Percentiles rank a stretch among this genome's conserved stretches.
These are phyloP conservation scores for Pisolithus marmoratus DNA, from an alignment of 768 basidiomycete species.

Conservation along the genomic window DNA sequence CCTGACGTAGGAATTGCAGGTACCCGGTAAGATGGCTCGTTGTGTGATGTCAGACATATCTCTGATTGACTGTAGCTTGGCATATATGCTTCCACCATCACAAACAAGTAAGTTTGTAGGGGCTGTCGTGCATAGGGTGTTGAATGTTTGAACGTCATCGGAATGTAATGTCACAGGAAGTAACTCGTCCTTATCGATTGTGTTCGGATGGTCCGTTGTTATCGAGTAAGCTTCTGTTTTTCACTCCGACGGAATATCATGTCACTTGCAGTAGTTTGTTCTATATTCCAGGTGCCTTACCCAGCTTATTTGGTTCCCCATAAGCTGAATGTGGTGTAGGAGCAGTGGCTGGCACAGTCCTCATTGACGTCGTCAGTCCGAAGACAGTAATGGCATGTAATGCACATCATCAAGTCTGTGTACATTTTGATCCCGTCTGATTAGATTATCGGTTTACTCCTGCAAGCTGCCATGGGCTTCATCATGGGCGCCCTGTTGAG, in stretches of 20 bases:
- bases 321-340: constrained; percentile 25
- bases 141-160: neutral
- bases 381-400: constrained; percentile 62
- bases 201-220: constrained; percentile 82
- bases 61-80: constrained; percentile 49
- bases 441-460: constrained; percentile 61
- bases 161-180: constrained; percentile 51
- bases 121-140: neutral
- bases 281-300: constrained; percentile 59
- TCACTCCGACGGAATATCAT: constrained; percentile 33
- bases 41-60: neutral
- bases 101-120: constrained; percentile 43
- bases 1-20: constrained; percentile 24
- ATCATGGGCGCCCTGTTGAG: constrained; percentile 82
- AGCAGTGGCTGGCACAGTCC: constrained; percentile 67
- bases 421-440: neutral
- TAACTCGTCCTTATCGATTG: constrained; percentile 43
- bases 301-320: neutral
- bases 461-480: constrained; percentile 75
- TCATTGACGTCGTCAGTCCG: constrained; percentile 71
- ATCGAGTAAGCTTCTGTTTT: constrained; percentile 55
- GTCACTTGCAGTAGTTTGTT: constrained; percentile 37
- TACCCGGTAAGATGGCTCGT: constrained; percentile 51
- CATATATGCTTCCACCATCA: constrained; percentile 73
- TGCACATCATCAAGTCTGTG: neutral